Evolutionary conservation across 257 asterid genomes (phyloP), one percentile per base, ranked within the genome.

Genomic region (Ophiorrhiza pumila): DNA sequence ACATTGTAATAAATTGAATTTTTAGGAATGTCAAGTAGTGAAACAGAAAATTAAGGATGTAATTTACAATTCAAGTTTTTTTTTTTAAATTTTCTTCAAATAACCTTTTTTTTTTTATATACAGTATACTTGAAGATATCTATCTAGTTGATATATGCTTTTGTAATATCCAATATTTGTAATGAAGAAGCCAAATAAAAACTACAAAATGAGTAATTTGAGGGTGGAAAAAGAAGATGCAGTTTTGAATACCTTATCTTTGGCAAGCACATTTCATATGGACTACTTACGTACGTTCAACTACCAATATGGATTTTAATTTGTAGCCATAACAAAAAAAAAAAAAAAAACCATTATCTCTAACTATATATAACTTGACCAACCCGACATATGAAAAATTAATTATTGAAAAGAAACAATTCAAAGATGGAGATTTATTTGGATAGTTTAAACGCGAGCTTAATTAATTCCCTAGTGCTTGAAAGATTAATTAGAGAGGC

Each of bases 361-460:
- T 11, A 17, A n/a, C 45, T 37, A 14, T 23, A 5, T 56, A 43
- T 56, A 23, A 58, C 75, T 57, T 71, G 75, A 71, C 75, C 75
- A 43, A 42, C 58, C 75, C 31, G 12, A 46, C 2, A 8, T 52
- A 9, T 25, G 66, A 61, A 68, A 68, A 59, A 20, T 49, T 68
- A 43, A 41, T n/a, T n/a, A n/a, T n/a, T 9, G 13, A 68, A 50
- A 34, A 68, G 5, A 18, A 47, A 31, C 29, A 41, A 27, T 64
- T 52, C 9, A 20, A 29, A 64, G 56, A 50, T 50, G 56, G 56
- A 20, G 56, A 50, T 50, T 50, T 50, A 20, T 50, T 37, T 20
- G 25, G 56, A 50, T 50, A 50, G 4, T 50, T 18, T 18, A 50
- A 50, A 50, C 4, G 56, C 6, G 17, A 3, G 1, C 20, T 13